These are phyloP conservation scores for Lachnellula suecica DNA, from an alignment of 2,329 filamentous ascomycete species.

Conservation along the genomic window DNA sequence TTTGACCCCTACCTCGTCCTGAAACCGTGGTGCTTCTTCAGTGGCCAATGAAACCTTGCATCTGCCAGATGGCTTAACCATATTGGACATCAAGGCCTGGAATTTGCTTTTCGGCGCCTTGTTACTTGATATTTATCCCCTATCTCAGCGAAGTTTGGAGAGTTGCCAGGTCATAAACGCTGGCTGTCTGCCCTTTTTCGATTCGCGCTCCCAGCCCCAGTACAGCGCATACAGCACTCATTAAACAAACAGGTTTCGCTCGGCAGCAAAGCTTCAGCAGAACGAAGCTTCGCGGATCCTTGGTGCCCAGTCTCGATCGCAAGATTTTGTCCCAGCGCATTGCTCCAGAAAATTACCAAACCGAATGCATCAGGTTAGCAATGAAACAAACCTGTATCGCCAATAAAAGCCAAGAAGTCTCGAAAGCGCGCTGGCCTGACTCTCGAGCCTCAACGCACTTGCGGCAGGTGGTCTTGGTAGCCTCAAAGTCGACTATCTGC, in stretches of 20 bases:
- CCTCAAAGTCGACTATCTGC: constrained; percentile 1
- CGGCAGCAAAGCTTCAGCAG: too few relatives aligned
- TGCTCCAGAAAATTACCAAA: too few relatives aligned
- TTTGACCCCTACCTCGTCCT: constrained; percentile 20
- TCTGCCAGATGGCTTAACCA: background rate
- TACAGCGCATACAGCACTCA: background rate
- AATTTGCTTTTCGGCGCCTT: background rate
- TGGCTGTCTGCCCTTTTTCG: background rate
- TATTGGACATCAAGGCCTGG: background rate
- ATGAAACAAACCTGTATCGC: constrained; percentile 14
- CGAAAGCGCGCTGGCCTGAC: too few relatives aligned
- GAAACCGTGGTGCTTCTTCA: constrained; percentile 18
- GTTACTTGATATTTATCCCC: background rate
- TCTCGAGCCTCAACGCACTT: background rate
- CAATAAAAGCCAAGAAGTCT: constrained; percentile 12
- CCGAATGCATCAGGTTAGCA: too few relatives aligned
- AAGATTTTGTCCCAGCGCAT: background rate
- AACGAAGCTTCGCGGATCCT: constrained; percentile 1
- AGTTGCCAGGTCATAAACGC: too few relatives aligned
- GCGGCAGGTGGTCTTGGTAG: constrained; percentile 9
- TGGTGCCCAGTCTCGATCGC: constrained; percentile 1
- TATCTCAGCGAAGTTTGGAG: too few relatives aligned
- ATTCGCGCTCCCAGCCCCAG: background rate
- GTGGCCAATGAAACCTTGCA: background rate
- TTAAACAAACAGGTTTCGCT: too few relatives aligned